Evolutionary conservation across 2,329 filamentous ascomycete genomes (phyloP).

Genomic region (Rachicladosporium sp.): DNA sequence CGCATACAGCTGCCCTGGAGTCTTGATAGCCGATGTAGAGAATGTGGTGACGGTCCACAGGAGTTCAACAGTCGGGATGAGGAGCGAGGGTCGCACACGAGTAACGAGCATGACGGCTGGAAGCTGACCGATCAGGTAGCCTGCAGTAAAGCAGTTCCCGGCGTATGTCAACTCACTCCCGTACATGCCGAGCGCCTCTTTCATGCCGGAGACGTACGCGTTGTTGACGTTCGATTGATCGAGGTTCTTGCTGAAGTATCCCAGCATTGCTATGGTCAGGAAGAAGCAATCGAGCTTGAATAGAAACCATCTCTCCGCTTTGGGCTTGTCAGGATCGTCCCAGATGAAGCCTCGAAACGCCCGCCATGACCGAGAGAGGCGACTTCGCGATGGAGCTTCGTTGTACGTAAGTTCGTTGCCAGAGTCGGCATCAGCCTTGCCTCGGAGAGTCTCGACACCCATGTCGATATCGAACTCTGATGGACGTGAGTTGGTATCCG

Average conservation of each 20-base stretch:
- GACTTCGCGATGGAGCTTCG: too few species aligned
- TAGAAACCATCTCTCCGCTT: constrained; percentile 36
- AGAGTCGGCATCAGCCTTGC: too few species aligned
- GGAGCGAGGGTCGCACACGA: constrained; percentile 5
- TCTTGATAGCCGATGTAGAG: constrained; percentile 7
- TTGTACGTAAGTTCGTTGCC: too few species aligned
- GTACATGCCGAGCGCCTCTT: constrained; percentile 1
- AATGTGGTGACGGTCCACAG: constrained; percentile 9
- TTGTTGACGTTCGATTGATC: constrained; percentile 26
- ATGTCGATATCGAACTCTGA: too few species aligned
- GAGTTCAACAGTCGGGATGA: constrained; percentile 5
- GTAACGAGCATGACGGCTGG: constrained; percentile 7
- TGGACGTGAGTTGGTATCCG: too few species aligned
- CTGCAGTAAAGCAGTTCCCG: constrained; percentile 8
- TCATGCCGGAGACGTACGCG: constrained; percentile 22
- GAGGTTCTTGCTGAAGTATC: constrained; percentile 41
- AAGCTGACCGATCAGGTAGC: constrained; percentile 8
- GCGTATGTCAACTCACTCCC: constrained; percentile 6
- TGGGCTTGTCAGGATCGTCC: constrained; percentile 42
- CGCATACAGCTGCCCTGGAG: constrained; percentile 6
- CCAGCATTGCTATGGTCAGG: constrained; percentile 6
- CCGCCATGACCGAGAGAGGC: constrained; percentile 6
- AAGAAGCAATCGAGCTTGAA: constrained; percentile 37
- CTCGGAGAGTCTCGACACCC: too few species aligned
- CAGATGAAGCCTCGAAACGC: constrained; percentile 40